A percentile compares a stretch with the other conserved stretches of the same genome.
phyloP scores from a whole-genome alignment of 306 rosid species.

The Castanopsis chinensis region DNA sequence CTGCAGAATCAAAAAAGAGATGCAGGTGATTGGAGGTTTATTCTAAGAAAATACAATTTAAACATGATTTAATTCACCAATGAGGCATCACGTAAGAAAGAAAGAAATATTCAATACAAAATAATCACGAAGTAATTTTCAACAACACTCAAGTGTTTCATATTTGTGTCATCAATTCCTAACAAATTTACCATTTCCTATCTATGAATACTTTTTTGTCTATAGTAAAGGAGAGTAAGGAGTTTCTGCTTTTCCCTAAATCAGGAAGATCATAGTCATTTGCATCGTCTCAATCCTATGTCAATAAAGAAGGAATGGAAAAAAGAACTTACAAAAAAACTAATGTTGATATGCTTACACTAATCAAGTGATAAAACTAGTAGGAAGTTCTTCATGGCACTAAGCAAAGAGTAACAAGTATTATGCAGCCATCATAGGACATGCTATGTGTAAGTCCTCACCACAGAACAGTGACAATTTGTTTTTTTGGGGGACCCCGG shows the following conservation, averaged over 20 bases:
- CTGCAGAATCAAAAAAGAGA: slow-evolving; percentile 27
- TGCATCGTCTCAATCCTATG: background rate
- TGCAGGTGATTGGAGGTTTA: background rate
- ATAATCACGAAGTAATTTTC: background rate
- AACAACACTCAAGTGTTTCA: background rate
- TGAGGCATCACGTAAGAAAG: background rate
- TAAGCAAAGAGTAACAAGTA: background rate
- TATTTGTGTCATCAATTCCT: background rate
- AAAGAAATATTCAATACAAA: background rate
- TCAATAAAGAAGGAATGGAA: background rate
- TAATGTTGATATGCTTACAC: background rate
- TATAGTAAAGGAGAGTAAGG: background rate
- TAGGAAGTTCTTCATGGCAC: background rate
- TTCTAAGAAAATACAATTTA: background rate
- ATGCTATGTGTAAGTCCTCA: slow-evolving; percentile 23
- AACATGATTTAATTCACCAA: background rate
- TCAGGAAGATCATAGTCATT: background rate
- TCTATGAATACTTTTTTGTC: background rate
- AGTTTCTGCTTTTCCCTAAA: background rate
- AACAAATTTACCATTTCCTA: background rate
- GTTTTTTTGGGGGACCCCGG: slow-evolving; percentile 90
- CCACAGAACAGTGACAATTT: slow-evolving; percentile 73
- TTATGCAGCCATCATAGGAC: background rate
- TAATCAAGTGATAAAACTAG: background rate
- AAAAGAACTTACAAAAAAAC: background rate